Conservation (phyloP, 192 early-diverging fungal species). For the Chytriomyces sp. region DNA sequence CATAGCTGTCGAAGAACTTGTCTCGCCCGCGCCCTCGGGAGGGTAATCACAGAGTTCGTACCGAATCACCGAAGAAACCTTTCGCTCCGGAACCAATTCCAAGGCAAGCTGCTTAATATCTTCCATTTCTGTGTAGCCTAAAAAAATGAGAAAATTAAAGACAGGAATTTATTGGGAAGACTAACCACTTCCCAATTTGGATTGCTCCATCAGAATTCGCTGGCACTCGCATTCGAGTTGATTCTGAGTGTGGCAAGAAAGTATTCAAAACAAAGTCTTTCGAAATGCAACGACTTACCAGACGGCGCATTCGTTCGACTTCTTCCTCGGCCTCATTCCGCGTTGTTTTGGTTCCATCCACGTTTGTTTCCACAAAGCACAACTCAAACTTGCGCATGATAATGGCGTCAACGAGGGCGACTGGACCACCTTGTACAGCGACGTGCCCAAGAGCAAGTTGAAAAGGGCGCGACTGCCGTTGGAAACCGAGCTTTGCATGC, state of each 20-base stretch:
- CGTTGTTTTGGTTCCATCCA: slow-evolving; percentile 42
- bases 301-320: background rate
- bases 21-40: background rate
- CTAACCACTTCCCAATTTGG: background rate
- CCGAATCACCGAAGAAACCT: slow-evolving; percentile 3
- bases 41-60: slow-evolving; percentile 22
- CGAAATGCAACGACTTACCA: slow-evolving; percentile 3
- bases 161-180: background rate
- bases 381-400: slow-evolving; percentile 59
- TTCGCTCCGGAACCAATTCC: background rate
- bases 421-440: slow-evolving; percentile 56
- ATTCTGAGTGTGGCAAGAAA: background rate
- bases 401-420: slow-evolving; percentile 65
- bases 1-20: background rate
- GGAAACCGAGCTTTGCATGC: slow-evolving; percentile 68
- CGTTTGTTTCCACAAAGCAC: slow-evolving; percentile 51
- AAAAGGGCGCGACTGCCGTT: slow-evolving; percentile 28
- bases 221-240: background rate
- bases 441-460: slow-evolving; percentile 39
- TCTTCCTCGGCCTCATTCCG: slow-evolving; percentile 60
- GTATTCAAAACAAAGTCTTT: background rate
- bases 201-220: background rate
- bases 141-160: background rate
- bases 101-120: background rate
- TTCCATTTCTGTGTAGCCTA: background rate